Evolutionary conservation across 805 yeast genomes (phyloP), one percentile per base, ranked within the genome.

Genomic region (Metschnikowia lunata): DNA sequence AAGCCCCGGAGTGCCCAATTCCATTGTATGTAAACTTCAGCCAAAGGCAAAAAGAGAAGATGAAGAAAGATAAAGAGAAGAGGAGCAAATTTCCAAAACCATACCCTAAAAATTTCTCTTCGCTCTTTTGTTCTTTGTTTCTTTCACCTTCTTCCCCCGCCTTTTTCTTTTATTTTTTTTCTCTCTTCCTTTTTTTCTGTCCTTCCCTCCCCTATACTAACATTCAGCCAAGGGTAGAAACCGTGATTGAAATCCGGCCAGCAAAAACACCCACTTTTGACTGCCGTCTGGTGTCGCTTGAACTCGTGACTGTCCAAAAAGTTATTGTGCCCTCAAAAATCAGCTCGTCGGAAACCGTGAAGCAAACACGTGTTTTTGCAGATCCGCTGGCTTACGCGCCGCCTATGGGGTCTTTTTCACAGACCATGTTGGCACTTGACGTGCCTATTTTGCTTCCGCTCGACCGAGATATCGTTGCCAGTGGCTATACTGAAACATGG

Each of bases 1-100:
- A 3, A 79, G 85, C 60, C 87, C 88, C 0, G 88, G 88, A 0
- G 79, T 82, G 1, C 79, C 83, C 1, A 72, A 79, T 40, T 80
- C 75, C 36, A 56, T 70, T 27, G 67, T 60, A 58, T 32, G 66
- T 61, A 26, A 18, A 18, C 5, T 5, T 18, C 23, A 18, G 5
- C 23, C 23, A 18, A 18, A 18, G 23, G 5, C 23, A 18, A 18
- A 18, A 18, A 18, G 4, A 18, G 5, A 18, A 18, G 23, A 18
- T 3, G 23, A 18, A 18, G 23, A 18, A 18, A 18, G 23, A 18
- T 18, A 18, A 18, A 18, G 23, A 18, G 23, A 18, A 18, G 23
- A 18, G 4, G 23, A 5, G 23, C 4, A 18, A 18, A 18, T 5
- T 18, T 18, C 4, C 3, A 18, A 5, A 18, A 18, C 23, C 23